Base-by-base conservation (phyloP, 768 basidiomycete genomes). In the Mycena belliarum region DNA sequence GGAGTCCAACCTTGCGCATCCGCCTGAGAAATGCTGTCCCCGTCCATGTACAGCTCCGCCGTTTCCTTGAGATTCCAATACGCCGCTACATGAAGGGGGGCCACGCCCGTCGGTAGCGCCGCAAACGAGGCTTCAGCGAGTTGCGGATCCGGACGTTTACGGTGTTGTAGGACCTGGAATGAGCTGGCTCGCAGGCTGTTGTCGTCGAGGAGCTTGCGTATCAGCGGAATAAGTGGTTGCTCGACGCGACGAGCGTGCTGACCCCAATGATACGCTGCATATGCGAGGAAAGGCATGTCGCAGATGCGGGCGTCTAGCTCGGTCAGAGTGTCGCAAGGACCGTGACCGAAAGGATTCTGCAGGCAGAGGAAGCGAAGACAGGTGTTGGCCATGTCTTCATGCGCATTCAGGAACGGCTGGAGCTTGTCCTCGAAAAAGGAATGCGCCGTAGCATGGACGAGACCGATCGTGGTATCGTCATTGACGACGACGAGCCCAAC, bases 101-200 rank as follows among this genome's bases (percentile, higher is more conserved):
- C 37, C 21, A 46, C 42, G n/a, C 52, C 57, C 3, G 51, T 54
- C 7, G 57, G 57, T 18, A 59, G 42, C n/a, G 57, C 50, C 21
- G 50, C 52, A 35, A 59, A 59, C 29, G 51, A 51, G 44, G 57
- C 52, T 29, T 47, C 57, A 15, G 51, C 57, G 38, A 59, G 51
- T 26, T 49, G 50, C 11, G 57, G 35, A 12, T 49, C 57, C 12
- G 37, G 44, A 18, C 26, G 57, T 21, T 41, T 40, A 26, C 52
- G 57, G 45, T 59, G 52, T 18, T 59, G 57, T 21, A 59, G 57
- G 14, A 52, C 57, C 29, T 59, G 57, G 52, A 52, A 59, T 38
- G 57, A 44, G 23, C 57, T 59, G 8, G 35, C 57, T 20, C 57
- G 45, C 6, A 49, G 44, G 21, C 52, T 32, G 20, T 28, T 15